Evolutionary conservation across 31 red algal genomes (phyloP), one percentile per base, ranked within the genome.

Genomic region (Asparagopsis taxiformis): DNA sequence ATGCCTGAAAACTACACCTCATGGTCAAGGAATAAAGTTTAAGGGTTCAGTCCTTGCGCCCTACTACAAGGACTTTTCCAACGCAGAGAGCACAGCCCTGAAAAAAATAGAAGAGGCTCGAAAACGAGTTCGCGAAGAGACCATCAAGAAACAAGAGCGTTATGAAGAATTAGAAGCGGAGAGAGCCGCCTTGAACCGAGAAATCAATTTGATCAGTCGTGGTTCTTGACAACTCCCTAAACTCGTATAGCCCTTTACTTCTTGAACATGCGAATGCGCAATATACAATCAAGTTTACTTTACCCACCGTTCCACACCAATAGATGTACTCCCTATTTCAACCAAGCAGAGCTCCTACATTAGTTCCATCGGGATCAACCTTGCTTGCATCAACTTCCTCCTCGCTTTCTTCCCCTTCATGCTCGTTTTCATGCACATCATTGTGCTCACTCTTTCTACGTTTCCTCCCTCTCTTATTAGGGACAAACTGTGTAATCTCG

Each of bases 401-500:
- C 25, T 79, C 65, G 46, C 74, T 78, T 57, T 79, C 74, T 30
- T 88, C 74, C 36, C 53, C 59, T 31, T 71, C 74, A 41, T 69
- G 39, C 31, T 73, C 74, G 31, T 69, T 68, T 16, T 46, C 57
- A 25, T 72, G 72, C 30, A 66, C 75, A 20, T 79, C 84, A 31
- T 23, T 29, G 60, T 79, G 67, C 37, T 88, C 84, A 24, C 17
- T 48, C 48, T 88, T 88, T 43, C 79, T 51, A 24, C 84, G 72
- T 36, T 88, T 88, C 31, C 84, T n/a, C 4, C 84, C 84, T 31
- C 84, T 43, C 21, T 79, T 77, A 70, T 77, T 79, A 13, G 84
- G 84, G 21, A 88, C 84, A 39, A 77, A 88, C 28, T 49, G 72
- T 9, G 84, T 88, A 44, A 88, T 67, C 43, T 88, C 84, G 19